Conservation (phyloP, 768 basidiomycete genomes). For the Trametes punicea region DNA sequence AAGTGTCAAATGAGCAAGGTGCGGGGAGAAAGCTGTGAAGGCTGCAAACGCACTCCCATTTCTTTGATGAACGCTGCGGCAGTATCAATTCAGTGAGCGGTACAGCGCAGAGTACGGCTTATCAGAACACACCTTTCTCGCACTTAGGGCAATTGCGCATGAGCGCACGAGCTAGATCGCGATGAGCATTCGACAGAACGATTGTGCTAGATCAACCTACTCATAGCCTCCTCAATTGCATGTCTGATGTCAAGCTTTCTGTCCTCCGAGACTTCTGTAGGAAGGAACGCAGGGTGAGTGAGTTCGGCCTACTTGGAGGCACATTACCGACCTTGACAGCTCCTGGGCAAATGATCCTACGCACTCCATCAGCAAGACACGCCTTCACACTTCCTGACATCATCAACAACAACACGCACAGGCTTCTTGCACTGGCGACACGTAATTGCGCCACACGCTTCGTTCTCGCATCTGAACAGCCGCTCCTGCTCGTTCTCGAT, state of each 20-base stretch:
- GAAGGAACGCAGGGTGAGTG: not conserved
- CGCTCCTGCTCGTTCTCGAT: slow-evolving; percentile 47
- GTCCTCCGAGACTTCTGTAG: slow-evolving; percentile 70
- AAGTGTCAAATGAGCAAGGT: not conserved
- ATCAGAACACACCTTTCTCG: slow-evolving; percentile 58
- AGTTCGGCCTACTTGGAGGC: not conserved
- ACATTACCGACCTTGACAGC: slow-evolving; percentile 57
- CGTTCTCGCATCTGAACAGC: slow-evolving; percentile 48
- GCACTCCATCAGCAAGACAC: not conserved
- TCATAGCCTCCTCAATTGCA: slow-evolving; percentile 91
- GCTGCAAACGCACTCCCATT: slow-evolving; percentile 50
- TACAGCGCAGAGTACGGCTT: no score
- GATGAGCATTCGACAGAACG: slow-evolving; percentile 3
- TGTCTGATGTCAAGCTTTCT: slow-evolving; percentile 72
- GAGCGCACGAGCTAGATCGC: slow-evolving; percentile 64
- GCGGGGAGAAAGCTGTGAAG: not conserved
- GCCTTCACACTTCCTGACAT: not conserved
- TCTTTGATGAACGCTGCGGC: slow-evolving; percentile 74
- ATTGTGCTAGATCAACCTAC: slow-evolving; percentile 36
- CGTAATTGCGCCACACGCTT: slow-evolving; percentile 70
- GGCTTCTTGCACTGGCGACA: slow-evolving; percentile 77
- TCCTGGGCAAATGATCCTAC: slow-evolving; percentile 82
- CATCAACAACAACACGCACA: slow-evolving; percentile 37
- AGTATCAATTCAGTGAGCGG: not conserved
- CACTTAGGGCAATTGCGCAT: slow-evolving; percentile 90